phyloP scores from a whole-genome alignment of 2,329 filamentous ascomycete genomes.

The Emergomyces orientalis region DNA sequence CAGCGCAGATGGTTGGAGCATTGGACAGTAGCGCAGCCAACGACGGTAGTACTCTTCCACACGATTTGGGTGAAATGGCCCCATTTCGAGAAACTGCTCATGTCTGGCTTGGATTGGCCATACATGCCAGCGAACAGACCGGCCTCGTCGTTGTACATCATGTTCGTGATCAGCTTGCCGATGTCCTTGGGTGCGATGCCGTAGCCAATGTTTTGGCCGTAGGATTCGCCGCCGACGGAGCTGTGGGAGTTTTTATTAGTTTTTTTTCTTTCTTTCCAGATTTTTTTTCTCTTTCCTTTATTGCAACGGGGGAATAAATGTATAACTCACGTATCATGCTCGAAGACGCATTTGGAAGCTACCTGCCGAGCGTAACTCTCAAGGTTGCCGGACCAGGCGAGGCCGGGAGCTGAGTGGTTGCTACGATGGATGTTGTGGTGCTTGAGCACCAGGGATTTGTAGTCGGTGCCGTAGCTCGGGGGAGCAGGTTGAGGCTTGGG shows the following conservation, averaged over 20 bases:
- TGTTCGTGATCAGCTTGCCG: slow-evolving; percentile 61
- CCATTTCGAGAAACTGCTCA: slow-evolving; percentile 54
- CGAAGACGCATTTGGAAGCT: slow-evolving; percentile 60
- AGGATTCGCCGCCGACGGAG: slow-evolving; percentile 43
- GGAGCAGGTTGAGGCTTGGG: slow-evolving; percentile 7
- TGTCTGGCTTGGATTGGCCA: slow-evolving; percentile 48
- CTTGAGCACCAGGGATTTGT: slow-evolving; percentile 41
- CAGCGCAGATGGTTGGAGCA: slow-evolving; percentile 45
- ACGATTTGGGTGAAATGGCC: slow-evolving; percentile 71
- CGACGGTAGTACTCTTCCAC: slow-evolving; percentile 52
- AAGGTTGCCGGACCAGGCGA: slow-evolving; percentile 58
- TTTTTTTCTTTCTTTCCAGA: not conserved
- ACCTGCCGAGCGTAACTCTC: slow-evolving; percentile 54
- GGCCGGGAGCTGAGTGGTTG: slow-evolving; percentile 62
- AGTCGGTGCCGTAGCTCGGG: slow-evolving; percentile 17
- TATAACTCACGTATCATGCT: slow-evolving; percentile 66
- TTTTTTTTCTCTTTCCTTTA: too few species aligned
- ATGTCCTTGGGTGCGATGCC: slow-evolving; percentile 42
- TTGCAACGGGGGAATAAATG: not conserved
- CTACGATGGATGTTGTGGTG: slow-evolving; percentile 80
- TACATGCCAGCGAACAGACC: slow-evolving; percentile 49
- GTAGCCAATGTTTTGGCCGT: slow-evolving; percentile 89
- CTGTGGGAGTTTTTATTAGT: not conserved
- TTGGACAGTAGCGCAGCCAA: slow-evolving; percentile 52
- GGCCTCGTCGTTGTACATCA: slow-evolving; percentile 84